Evolutionary conservation across 2,329 filamentous ascomycete species (phyloP), one percentile per base, ranked within the genome.

Genomic region (Talaromyces marneffei): DNA sequence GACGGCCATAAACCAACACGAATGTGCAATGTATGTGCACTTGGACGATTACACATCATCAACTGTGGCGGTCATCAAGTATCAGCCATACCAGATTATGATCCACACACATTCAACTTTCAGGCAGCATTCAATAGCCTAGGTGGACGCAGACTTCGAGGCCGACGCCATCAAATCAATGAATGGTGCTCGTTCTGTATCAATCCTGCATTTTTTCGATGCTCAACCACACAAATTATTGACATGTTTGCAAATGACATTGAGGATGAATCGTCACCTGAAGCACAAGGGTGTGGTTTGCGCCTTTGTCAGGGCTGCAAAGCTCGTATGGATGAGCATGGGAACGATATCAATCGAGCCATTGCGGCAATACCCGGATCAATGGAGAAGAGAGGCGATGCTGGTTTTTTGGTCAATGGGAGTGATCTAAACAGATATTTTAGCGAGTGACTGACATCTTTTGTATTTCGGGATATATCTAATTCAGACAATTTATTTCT

Each of bases 131-230:
- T 70, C 42, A 33, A 64, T 5, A 67, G 66, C 35, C 59, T 74
- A 29, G 55, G 60, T 3, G 60, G 62, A 37, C 54, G 8, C 7
- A 53, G 20, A 18, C 31, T 37, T 23, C 14, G 39, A 10, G 39
- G 44, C n/a, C n/a, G 29, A 44, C 61, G 9, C 12, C 54, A 27
- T 62, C 70, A 27, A 42, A 61, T 31, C 61, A 67, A 66, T 12
- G 18, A 64, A 5, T 79, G 75, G 74, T 81, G 79, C 63, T 69
- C 69, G 3, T 53, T 81, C 1, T 81, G 79, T 57, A 71, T 72
- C 2, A 67, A 67, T 10, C 71, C 75, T 1, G 78, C 77, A 0
- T 70, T 69, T 2, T 75, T 72, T 39, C 66, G 66, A 20, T 81
- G 78, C 57, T 50, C 62, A 4, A 61, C 61, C 0, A 29, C 53